Conservation (phyloP, 495 filamentous ascomycete genomes). For the Aspergillus conjunctus region DNA sequence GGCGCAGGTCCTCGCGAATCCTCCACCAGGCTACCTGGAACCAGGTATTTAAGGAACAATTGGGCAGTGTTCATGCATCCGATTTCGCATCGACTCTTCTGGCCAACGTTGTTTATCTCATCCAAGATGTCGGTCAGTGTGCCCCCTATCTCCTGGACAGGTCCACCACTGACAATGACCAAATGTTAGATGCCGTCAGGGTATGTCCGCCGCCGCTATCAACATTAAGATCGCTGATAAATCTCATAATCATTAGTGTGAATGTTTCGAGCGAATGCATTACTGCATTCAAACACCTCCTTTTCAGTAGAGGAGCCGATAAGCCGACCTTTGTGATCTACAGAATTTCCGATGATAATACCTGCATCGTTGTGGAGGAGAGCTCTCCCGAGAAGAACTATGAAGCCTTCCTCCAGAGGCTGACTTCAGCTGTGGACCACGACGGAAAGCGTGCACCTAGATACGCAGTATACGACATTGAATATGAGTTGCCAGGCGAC, state of each 20-base stretch:
- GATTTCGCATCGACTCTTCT: no score
- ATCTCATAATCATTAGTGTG: conserved; percentile 3
- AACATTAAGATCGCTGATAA: background rate
- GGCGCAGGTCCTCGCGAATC: no score
- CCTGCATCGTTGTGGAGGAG: conserved; percentile 1
- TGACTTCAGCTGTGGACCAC: background rate
- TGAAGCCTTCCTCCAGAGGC: conserved; percentile 16
- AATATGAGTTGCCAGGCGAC: conserved; percentile 14
- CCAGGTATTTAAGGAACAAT: no score
- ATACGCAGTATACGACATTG: conserved; percentile 18
- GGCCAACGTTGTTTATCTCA: no score
- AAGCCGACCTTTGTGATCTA: conserved; percentile 11
- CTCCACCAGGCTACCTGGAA: no score
- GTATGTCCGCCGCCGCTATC: background rate
- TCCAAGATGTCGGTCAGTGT: conserved; percentile 11
- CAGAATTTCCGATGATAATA: conserved; percentile 16
- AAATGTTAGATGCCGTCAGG: conserved; percentile 13
- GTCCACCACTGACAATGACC: background rate
- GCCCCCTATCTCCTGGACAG: background rate
- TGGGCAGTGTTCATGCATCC: no score
- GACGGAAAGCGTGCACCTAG: conserved; percentile 11
- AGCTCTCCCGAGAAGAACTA: conserved; percentile 13
- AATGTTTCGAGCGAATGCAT: conserved; percentile 10
- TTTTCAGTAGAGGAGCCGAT: conserved; percentile 1
- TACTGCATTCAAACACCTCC: conserved; percentile 4